Evolutionary conservation across 129 eudicot species (phyloP).

Genomic region (Solidago caesia): DNA sequence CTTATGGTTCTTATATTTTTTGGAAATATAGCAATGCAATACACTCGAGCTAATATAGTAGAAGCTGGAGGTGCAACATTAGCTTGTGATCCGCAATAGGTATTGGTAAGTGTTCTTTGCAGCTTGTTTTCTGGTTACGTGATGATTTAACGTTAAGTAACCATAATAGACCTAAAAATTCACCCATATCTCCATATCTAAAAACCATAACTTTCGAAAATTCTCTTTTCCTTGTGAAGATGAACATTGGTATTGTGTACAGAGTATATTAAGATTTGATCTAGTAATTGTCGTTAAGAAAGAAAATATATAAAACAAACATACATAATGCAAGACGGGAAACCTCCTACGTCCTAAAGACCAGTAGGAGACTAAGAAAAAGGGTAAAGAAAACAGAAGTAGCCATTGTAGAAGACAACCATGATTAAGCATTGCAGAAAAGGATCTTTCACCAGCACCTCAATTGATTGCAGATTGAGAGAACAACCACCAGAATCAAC

Average conservation of each 20-base stretch:
- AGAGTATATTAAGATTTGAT: neutral
- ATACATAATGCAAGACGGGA: neutral
- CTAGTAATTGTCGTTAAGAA: neutral
- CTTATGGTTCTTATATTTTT: no score
- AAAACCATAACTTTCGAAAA: no score
- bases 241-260: neutral
- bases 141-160: no score
- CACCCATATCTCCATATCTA: no score
- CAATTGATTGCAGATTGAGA: constrained; percentile 49
- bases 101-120: no score
- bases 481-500: constrained; percentile 39
- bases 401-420: neutral
- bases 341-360: neutral
- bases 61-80: no score
- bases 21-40: no score
- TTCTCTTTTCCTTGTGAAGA: no score
- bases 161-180: no score
- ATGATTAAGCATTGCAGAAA: constrained; percentile 2
- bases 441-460: constrained; percentile 38
- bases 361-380: neutral
- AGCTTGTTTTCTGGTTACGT: no score
- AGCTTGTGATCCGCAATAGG: no score
- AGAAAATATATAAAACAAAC: neutral
- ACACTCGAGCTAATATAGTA: no score
- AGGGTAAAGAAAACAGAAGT: neutral